phyloP scores from a whole-genome alignment of 495 filamentous ascomycete genomes.

The Cercophora newfieldiana region DNA sequence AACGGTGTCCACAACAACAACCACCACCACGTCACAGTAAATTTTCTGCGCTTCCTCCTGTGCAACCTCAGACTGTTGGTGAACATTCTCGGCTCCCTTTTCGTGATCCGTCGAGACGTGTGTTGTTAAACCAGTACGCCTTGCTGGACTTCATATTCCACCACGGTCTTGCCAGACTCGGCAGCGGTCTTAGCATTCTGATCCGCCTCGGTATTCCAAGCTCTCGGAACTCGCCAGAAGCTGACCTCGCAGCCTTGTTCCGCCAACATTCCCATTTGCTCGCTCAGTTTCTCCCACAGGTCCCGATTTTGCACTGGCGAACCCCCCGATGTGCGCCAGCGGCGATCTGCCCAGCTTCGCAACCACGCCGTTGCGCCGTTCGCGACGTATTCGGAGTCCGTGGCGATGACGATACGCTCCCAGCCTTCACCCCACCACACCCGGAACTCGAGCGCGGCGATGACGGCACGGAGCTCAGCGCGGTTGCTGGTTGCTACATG shows the following conservation, averaged over 20 bases:
- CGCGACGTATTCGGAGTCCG: slow-evolving; percentile 46
- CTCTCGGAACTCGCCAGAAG: slow-evolving; percentile 18
- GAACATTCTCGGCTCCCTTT: too few species aligned
- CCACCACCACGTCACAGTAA: too few species aligned
- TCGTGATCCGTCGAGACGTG: too few species aligned
- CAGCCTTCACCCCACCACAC: slow-evolving; percentile 40
- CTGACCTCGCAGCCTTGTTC: slow-evolving; percentile 16
- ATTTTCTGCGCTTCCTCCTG: too few species aligned
- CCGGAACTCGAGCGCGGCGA: slow-evolving; percentile 36
- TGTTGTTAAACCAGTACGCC: too few species aligned
- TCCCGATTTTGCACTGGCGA: slow-evolving; percentile 35
- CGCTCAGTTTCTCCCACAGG: slow-evolving; percentile 40
- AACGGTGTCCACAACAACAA: too few species aligned
- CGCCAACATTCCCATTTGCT: slow-evolving; percentile 7
- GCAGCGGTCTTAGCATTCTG: slow-evolving; percentile 8
- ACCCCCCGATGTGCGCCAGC: slow-evolving; percentile 29
- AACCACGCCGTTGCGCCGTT: slow-evolving; percentile 42
- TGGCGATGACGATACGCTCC: slow-evolving; percentile 43
- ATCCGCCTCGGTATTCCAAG: slow-evolving; percentile 6
- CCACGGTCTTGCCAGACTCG: neutral
- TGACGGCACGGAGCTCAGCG: slow-evolving; percentile 43
- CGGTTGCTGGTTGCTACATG: slow-evolving; percentile 37
- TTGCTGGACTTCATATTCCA: too few species aligned
- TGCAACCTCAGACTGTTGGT: too few species aligned
- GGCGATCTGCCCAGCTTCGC: slow-evolving; percentile 38